These are phyloP conservation scores for Achaetomiella virescens DNA, from an alignment of 495 filamentous ascomycete species.

Conservation along the genomic window DNA sequence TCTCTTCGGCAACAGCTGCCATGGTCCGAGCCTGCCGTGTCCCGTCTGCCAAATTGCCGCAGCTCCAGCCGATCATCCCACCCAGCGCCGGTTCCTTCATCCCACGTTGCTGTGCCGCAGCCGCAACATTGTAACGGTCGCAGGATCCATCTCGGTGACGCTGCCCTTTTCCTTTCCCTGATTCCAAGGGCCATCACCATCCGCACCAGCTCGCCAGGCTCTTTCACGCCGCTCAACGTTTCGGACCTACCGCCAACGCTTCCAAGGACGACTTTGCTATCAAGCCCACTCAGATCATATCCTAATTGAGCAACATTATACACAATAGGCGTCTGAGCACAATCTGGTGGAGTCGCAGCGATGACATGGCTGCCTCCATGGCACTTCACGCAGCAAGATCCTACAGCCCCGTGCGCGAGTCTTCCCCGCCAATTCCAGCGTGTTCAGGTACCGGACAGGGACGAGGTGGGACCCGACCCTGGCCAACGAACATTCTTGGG, in stretches of 20 bases:
- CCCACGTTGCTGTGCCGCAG: too few species aligned
- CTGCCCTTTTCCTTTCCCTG: too few species aligned
- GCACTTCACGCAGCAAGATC: not conserved
- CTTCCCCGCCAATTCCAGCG: not conserved
- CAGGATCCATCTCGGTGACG: not conserved
- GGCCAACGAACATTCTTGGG: slow-evolving; percentile 10
- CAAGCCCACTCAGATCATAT: not conserved
- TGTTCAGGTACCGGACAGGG: not conserved
- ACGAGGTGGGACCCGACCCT: not conserved
- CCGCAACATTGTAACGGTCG: not conserved
- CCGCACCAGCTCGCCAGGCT: too few species aligned
- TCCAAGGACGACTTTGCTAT: too few species aligned
- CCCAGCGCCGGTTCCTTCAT: too few species aligned
- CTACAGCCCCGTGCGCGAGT: not conserved
- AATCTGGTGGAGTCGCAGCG: too few species aligned
- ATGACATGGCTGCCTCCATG: not conserved
- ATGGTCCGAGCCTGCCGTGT: not conserved
- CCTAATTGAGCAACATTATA: not conserved
- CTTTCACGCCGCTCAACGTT: too few species aligned
- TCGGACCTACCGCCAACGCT: too few species aligned
- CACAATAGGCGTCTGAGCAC: not conserved
- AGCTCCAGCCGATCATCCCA: not conserved
- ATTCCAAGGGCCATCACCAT: too few species aligned
- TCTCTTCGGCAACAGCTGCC: too few species aligned
- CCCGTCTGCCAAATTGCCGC: not conserved